phyloP scores from a whole-genome alignment of 345 rosid genomes.

The Populus nigra region DNA sequence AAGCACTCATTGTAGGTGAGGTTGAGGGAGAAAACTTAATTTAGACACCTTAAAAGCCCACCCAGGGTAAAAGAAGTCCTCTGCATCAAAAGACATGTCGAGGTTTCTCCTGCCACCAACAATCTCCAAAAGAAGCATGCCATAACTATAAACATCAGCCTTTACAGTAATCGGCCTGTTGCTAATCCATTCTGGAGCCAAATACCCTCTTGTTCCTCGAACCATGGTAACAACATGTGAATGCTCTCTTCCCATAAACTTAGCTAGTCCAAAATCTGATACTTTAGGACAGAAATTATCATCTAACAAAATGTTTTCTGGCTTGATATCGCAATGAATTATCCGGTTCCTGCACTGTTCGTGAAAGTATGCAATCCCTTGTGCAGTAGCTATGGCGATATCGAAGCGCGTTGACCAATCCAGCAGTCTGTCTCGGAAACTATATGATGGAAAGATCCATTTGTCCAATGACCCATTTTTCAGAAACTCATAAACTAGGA shows the following conservation, averaged over 20 bases:
- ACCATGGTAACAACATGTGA: slow-evolving; percentile 37
- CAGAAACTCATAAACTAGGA: slow-evolving; percentile 33
- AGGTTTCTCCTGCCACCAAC: slow-evolving; percentile 34
- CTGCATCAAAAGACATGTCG: slow-evolving; percentile 26
- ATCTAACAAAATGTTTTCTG: slow-evolving; percentile 30
- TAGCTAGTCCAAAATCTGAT: slow-evolving; percentile 33
- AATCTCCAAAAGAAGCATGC: slow-evolving; percentile 33
- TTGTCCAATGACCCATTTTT: slow-evolving; percentile 33
- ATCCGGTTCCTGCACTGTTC: slow-evolving; percentile 33
- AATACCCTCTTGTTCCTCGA: slow-evolving; percentile 32
- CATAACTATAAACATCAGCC: slow-evolving; percentile 36
- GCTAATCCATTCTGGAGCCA: slow-evolving; percentile 36
- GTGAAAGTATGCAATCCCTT: slow-evolving; percentile 35
- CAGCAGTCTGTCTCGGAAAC: slow-evolving; percentile 11
- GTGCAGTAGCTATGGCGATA: slow-evolving; percentile 30
- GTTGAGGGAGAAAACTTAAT: background rate
- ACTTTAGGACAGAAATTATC: slow-evolving; percentile 31
- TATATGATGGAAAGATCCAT: slow-evolving; percentile 27
- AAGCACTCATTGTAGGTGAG: background rate
- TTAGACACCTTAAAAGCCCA: slow-evolving; percentile 72
- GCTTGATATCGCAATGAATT: slow-evolving; percentile 35
- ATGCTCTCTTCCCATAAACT: slow-evolving; percentile 36
- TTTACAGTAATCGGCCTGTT: slow-evolving; percentile 34
- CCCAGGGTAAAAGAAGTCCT: slow-evolving; percentile 74
- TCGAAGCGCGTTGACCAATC: slow-evolving; percentile 31